Conservation (phyloP, 176 grass and related monocot genomes). For the Triticum urartu region DNA sequence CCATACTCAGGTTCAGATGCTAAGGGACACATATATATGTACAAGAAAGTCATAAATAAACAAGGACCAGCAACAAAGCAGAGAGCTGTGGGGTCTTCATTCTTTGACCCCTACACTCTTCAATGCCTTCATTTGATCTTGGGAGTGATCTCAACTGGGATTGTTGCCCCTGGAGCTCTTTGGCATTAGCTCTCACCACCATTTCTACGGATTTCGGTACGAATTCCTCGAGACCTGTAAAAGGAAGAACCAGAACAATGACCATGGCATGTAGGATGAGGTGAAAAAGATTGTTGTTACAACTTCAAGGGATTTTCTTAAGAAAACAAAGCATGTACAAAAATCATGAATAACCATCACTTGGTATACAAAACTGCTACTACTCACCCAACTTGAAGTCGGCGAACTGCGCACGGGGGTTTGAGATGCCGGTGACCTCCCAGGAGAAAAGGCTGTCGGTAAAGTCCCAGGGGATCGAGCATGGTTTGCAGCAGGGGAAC, state of each 20-base stretch:
- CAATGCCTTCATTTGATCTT: constrained; percentile 1
- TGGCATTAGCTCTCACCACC: constrained; percentile 31
- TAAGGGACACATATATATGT: constrained; percentile 34
- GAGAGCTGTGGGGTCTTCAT: constrained; percentile 1
- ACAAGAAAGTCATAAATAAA: constrained; percentile 59
- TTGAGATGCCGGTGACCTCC: constrained; percentile 49
- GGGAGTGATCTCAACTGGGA: not conserved
- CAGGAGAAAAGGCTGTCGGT: constrained; percentile 42
- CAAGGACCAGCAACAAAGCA: not conserved
- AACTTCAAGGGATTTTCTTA: no score
- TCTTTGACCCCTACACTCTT: constrained; percentile 19
- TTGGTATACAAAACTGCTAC: not conserved
- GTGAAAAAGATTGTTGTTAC: not conserved
- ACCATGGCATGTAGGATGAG: not conserved
- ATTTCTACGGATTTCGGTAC: constrained; percentile 54
- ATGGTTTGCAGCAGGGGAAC: constrained; percentile 47
- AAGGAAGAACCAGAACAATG: not conserved
- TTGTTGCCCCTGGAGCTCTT: constrained; percentile 3
- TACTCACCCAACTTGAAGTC: constrained; percentile 42
- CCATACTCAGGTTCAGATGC: constrained; percentile 11
- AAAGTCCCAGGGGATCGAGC: constrained; percentile 46
- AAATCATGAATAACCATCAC: not conserved
- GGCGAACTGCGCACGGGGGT: constrained; percentile 25
- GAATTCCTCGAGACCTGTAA: constrained; percentile 59
- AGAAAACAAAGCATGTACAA: no score